Base-by-base conservation (phyloP, 257 asterid genomes). In the Prunella vulgaris region DNA sequence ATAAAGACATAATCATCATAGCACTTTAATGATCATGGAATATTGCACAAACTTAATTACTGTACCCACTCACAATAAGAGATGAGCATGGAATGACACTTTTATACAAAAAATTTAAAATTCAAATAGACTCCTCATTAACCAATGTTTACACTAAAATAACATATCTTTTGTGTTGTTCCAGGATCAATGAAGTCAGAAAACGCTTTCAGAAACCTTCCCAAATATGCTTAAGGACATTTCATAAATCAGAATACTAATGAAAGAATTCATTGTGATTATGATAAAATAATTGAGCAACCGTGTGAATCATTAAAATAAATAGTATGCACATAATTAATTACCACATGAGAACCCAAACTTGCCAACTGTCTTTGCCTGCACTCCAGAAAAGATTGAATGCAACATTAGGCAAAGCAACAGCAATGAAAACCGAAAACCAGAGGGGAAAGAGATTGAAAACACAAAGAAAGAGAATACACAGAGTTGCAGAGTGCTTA, bases 311-410 rank as follows among this genome's bases (percentile, higher is more conserved):
- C 3, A 28, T 57, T 37, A 44, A 33, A 35, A 71, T 21, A 64
- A 56, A 68, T 1, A 27, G n/a, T 33, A 60, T 24, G 35, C n/a
- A 59, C 17, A 10, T 46, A n/a, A 30, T 57, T 24, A 56, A 44
- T 86, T 82, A 86, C 98, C 98, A 75, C 89, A 89, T 22, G 85
- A 80, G 66, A 87, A 69, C 35, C 96, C 93, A 38, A 51, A 77
- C 37, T 76, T 78, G 68, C 94, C 92, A 21, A 82, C 77, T 33
- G 87, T 79, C 72, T 78, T 86, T 38, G 82, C 93, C 95, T 92
- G 89, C 81, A 84, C 48, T 58, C 28, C 18, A 10, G 66, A 58
- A 5, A 67, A 32, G 28, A 54, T 46, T 78, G 27, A 40, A 52
- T 22, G 51, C 61, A 7, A 35, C 13, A 69, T 27, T 32, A 42